Conservation (phyloP, 768 basidiomycete species). For the Suillus hirtellus region DNA sequence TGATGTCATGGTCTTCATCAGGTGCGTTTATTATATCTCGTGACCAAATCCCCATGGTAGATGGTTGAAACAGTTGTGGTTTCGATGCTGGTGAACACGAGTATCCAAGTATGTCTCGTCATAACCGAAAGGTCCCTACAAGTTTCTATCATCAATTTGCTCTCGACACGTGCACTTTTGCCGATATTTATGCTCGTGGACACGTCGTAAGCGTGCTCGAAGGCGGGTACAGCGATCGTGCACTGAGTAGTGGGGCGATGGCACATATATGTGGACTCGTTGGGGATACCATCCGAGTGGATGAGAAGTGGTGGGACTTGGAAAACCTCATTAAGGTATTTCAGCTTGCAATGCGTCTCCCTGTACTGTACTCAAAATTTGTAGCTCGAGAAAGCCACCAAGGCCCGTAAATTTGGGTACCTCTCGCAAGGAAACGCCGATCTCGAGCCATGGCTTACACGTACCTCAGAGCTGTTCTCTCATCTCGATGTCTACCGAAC, state of each 20-base stretch:
- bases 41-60: background rate
- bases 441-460: constrained; percentile 58
- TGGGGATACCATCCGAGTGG: constrained; percentile 27
- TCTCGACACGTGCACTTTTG: constrained; percentile 64
- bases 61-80: constrained; percentile 61
- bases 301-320: constrained; percentile 62
- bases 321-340: constrained; percentile 60
- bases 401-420: constrained; percentile 57
- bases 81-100: constrained; percentile 97
- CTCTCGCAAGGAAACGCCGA: constrained; percentile 27
- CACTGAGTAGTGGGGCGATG: constrained; percentile 80
- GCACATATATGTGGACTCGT: constrained; percentile 77
- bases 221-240: constrained; percentile 92
- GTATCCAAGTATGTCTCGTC: constrained; percentile 86
- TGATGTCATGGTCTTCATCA: constrained; percentile 84
- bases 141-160: constrained; percentile 87
- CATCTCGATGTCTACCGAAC: constrained; percentile 18
- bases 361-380: background rate
- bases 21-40: constrained; percentile 44
- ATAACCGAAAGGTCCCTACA: constrained; percentile 84
- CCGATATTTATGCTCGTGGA: constrained; percentile 63
- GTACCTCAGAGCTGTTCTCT: constrained; percentile 38
- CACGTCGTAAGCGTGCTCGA: constrained; percentile 87
- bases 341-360: background rate
- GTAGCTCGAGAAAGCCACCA: constrained; percentile 66